Conservation (phyloP, 163 green algal genomes). For the Chlamydomonas reinhardtii region DNA sequence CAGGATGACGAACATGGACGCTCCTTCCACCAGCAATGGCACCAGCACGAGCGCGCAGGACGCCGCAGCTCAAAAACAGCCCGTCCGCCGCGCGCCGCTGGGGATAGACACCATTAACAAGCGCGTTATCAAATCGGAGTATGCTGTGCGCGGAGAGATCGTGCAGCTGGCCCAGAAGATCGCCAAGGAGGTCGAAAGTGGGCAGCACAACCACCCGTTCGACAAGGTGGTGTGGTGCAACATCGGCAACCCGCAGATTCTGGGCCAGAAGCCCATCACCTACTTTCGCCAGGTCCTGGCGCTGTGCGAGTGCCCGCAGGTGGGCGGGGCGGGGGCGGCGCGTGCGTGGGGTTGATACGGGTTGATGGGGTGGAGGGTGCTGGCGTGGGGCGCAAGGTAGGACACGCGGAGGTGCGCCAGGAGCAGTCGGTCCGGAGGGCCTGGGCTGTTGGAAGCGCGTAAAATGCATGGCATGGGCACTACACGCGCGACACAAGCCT, state of each 20-base stretch:
- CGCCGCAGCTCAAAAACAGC: too few relatives aligned
- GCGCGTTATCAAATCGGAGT: slow-evolving; percentile 81
- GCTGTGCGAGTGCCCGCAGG: slow-evolving; percentile 89
- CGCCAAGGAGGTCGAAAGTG: slow-evolving; percentile 70
- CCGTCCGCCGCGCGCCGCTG: slow-evolving; percentile 31
- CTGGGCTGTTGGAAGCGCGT: too few relatives aligned
- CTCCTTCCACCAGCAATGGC: slow-evolving; percentile 17
- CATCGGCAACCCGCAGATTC: slow-evolving; percentile 96
- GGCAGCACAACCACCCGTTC: slow-evolving; percentile 75
- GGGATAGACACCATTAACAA: slow-evolving; percentile 75
- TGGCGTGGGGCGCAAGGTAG: background rate
- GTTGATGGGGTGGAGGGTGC: background rate
- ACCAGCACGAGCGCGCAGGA: too few relatives aligned
- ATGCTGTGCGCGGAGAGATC: slow-evolving; percentile 94
- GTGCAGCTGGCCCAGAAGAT: slow-evolving; percentile 77
- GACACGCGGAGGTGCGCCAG: too few relatives aligned
- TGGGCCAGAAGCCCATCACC: slow-evolving; percentile 94
- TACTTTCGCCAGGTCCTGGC: slow-evolving; percentile 94
- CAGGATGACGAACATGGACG: slow-evolving; percentile 35
- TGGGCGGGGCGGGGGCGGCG: slow-evolving; percentile 38
- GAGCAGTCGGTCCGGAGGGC: too few relatives aligned
- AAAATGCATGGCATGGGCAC: too few relatives aligned
- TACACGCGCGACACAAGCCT: too few relatives aligned
- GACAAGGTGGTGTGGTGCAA: slow-evolving; percentile 93
- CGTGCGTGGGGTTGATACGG: background rate